Conservation (phyloP, 148 eudicot genomes). For the Camellia lanceoleosa region DNA sequence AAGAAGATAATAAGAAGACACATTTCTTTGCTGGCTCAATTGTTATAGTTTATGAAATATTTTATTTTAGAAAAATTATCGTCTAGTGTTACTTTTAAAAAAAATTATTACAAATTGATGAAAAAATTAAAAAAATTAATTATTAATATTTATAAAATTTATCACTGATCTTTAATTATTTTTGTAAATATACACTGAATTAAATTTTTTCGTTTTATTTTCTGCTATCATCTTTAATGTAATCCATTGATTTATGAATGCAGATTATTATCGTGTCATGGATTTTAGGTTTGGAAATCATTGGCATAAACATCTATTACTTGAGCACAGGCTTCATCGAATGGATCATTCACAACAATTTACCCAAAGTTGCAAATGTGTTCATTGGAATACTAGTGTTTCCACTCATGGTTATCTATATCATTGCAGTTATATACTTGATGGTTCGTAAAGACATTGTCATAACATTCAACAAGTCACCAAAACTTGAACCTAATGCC, state of each 20-base stretch:
- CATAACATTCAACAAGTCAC: conserved; percentile 50
- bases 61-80: too few species aligned
- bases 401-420: conserved; percentile 69
- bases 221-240: too few species aligned
- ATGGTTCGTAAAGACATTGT: conserved; percentile 67
- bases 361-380: conserved; percentile 73
- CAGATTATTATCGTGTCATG: conserved; percentile 79
- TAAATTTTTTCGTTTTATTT: too few species aligned
- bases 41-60: too few species aligned
- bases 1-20: too few species aligned
- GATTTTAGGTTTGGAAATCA: conserved; percentile 73
- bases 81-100: too few species aligned
- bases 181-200: too few species aligned
- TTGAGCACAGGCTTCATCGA: conserved; percentile 58
- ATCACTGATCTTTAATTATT: too few species aligned
- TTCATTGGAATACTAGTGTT: conserved; percentile 70
- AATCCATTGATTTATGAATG: background rate
- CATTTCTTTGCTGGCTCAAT: too few species aligned
- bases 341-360: conserved; percentile 66
- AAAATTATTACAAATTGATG: too few species aligned
- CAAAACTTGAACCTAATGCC: conserved; percentile 28
- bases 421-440: conserved; percentile 57
- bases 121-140: too few species aligned
- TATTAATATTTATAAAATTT: too few species aligned
- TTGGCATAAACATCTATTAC: conserved; percentile 85